These are phyloP conservation scores for Cladosporium halotolerans DNA, from an alignment of 2,329 filamentous ascomycete genomes.

Conservation along the genomic window DNA sequence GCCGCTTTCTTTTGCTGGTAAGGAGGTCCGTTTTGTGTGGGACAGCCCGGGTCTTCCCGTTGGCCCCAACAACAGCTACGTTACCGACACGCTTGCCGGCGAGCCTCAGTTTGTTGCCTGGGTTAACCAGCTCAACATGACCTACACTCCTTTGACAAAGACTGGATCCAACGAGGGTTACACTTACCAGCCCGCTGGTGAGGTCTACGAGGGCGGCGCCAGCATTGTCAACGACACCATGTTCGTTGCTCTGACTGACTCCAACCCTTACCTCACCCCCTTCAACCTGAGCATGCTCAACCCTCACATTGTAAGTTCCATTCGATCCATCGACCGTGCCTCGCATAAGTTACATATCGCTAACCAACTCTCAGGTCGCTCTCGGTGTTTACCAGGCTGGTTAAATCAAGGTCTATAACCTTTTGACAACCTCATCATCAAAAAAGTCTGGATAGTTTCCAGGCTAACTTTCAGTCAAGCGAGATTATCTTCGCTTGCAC, in stretches of 20 bases:
- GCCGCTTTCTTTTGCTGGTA: slow-evolving; percentile 69
- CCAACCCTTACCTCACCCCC: slow-evolving; percentile 61
- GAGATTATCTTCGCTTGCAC: not conserved
- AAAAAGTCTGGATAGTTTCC: not conserved
- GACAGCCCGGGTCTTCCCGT: slow-evolving; percentile 61
- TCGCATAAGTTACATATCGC: no score
- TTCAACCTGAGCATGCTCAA: slow-evolving; percentile 72
- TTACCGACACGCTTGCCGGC: slow-evolving; percentile 55
- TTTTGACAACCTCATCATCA: not conserved
- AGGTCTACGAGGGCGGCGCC: slow-evolving; percentile 62
- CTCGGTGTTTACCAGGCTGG: slow-evolving; percentile 73
- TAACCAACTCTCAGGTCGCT: slow-evolving; percentile 38
- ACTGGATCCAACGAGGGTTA: slow-evolving; percentile 57
- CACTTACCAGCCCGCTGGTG: slow-evolving; percentile 66
- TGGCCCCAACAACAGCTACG: slow-evolving; percentile 77
- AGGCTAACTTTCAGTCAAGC: not conserved
- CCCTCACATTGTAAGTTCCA: slow-evolving; percentile 53
- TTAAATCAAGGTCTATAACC: slow-evolving; percentile 30
- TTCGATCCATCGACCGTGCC: no score
- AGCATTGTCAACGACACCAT: slow-evolving; percentile 67
- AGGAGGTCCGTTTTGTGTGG: slow-evolving; percentile 65
- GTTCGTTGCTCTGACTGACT: slow-evolving; percentile 70
- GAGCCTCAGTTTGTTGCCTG: slow-evolving; percentile 64
- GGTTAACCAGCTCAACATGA: slow-evolving; percentile 62
- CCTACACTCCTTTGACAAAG: slow-evolving; percentile 53